Base-by-base conservation (phyloP, 768 basidiomycete genomes). In the Kwoniella heveanensis region DNA sequence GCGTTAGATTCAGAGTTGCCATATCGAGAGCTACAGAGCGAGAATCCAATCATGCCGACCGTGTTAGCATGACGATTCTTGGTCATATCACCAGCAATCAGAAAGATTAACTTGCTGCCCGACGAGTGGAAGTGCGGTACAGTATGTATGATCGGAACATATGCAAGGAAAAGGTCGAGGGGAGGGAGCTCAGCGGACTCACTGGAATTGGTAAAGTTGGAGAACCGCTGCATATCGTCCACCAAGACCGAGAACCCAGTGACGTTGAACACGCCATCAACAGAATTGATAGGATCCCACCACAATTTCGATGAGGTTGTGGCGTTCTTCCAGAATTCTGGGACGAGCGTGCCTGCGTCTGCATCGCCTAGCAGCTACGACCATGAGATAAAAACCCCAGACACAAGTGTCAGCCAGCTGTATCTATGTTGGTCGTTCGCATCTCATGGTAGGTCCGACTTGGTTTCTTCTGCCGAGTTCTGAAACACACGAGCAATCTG, bases 171-270 rank as follows among this genome's bases (percentile, higher is more conserved):
- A n/a, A n/a, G n/a, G n/a, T n/a, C n/a, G n/a, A n/a, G n/a, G n/a
- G n/a, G n/a, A n/a, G n/a, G n/a, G n/a, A n/a, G n/a, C n/a, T n/a
- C n/a, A 36, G 32, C 13, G 32, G n/a, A 65, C 64, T 65, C 53
- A 70, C 64, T 65, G 29, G 32, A 53, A 9, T 26, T 57, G 4
- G 51, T 58, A 30, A 54, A 57, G 52, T 70, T 64, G 3, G 54
- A 32, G 1, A 52, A 54, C 1, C 54, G 55, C 25, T 74, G 63
- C 3, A 76, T 55, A 66, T 73, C 74, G 53, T 73, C 70, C 7
- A 73, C 60, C 36, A 74, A 24, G 21, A 74, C 53, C 6, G 65
- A 65, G 25, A 58, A 66, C 13, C 72, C 70, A 1, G 67, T 65
- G 19, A 72, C 58, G 9, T 67, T 68, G 17, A 48, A 30, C 1